Evolutionary conservation across 805 yeast species (phyloP), one percentile per base, ranked within the genome.

Genomic region (Starmerella stellata): DNA sequence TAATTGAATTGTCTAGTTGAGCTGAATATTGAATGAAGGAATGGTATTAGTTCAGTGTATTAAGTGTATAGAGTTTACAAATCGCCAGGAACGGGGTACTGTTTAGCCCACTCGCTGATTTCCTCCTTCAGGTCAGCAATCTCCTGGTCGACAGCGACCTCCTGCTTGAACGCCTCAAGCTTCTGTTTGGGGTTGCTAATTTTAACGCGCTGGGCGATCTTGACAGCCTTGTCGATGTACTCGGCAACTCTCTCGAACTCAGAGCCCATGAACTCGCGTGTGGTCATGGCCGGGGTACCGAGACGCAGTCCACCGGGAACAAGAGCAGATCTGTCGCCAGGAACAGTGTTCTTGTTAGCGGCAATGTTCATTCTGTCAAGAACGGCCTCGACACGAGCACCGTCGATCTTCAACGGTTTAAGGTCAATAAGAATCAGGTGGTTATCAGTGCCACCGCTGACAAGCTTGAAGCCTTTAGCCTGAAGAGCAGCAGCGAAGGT

Each of bases 261-360:
- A 40, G 63, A 69, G 44, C 68, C 70, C 38, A 72, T 72, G 55
- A 87, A 77, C 35, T 95, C 95, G 66, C 98, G 76, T 38, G 95
- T 82, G 40, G 95, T 78, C 96, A 87, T 87, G 35, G 96, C 96
- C 42, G 98, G 98, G 15, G 96, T 80, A 52, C 98, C 98, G 44
- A 87, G 78, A 67, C 98, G 78, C 48, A 87, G 66, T 52, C 98
- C 98, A 44, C 92, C 81, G 54, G 98, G 98, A 58, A 80, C 82
- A 44, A 87, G 68, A 25, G 98, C 98, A 34, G 94, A 80, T 61
- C 74, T 78, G 63, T 87, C 98, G 53, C 94, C 93, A 44, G 95
- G 95, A 49, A 87, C 79, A 37, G 96, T 78, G 69, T 87, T 87
- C 64, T 87, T 87, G 68, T 87, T 87, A 48, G 85, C 78, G 36